These are phyloP conservation scores for Zelopaecilomyces penicillatus DNA, from an alignment of 2,329 filamentous ascomycete species.

Conservation along the genomic window DNA sequence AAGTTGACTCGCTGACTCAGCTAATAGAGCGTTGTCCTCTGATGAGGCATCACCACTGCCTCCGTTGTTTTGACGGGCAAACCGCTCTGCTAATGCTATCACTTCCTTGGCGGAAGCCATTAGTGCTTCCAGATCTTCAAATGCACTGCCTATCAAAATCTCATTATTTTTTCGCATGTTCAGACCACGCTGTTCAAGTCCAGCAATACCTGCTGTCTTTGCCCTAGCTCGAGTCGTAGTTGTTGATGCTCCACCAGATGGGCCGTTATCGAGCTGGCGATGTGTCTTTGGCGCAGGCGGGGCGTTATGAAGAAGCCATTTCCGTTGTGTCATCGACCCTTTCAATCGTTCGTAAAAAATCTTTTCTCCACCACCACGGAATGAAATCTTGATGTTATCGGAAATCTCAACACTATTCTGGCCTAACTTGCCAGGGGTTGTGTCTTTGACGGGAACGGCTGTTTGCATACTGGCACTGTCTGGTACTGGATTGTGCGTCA, in stretches of 20 bases:
- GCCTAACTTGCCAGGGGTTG: slow-evolving; percentile 14
- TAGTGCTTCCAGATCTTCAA: slow-evolving; percentile 90
- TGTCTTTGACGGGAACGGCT: slow-evolving; percentile 60
- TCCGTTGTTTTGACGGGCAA: slow-evolving; percentile 59
- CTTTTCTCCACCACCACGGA: slow-evolving; percentile 80
- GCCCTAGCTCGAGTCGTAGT: slow-evolving; percentile 24
- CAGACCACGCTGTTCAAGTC: slow-evolving; percentile 75
- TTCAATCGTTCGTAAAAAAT: slow-evolving; percentile 86
- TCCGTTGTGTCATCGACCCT: slow-evolving; percentile 78
- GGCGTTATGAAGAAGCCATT: slow-evolving; percentile 88
- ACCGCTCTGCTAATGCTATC: slow-evolving; percentile 81
- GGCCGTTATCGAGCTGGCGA: slow-evolving; percentile 26
- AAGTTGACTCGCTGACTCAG: slow-evolving; percentile 69
- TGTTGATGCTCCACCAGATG: slow-evolving; percentile 17
- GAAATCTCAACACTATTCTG: slow-evolving; percentile 44
- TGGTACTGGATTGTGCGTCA: slow-evolving; percentile 28
- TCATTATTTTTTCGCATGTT: slow-evolving; percentile 90
- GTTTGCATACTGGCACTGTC: slow-evolving; percentile 54
- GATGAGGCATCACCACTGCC: slow-evolving; percentile 51
- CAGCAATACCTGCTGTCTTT: slow-evolving; percentile 80
- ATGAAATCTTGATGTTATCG: slow-evolving; percentile 84
- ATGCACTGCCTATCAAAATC: slow-evolving; percentile 82
- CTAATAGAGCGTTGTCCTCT: slow-evolving; percentile 67
- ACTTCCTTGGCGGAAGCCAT: slow-evolving; percentile 98
- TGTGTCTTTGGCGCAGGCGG: slow-evolving; percentile 70